Evolutionary conservation across 2,329 filamentous ascomycete genomes (phyloP).

Genomic region (Metarhizium rileyi): DNA sequence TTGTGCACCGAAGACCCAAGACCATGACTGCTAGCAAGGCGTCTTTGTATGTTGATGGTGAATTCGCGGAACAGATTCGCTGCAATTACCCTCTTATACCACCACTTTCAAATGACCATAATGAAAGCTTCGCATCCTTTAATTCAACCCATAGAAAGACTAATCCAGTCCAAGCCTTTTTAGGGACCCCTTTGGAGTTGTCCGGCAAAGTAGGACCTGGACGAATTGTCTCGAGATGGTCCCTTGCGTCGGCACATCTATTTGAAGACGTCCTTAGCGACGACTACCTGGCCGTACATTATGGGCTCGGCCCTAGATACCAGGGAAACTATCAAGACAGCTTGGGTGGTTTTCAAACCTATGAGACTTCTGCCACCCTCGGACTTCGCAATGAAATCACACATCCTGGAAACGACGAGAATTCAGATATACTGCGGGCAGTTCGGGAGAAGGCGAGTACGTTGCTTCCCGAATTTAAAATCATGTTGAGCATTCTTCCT

Average conservation of each 20-base stretch:
- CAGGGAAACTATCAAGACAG: constrained; percentile 96
- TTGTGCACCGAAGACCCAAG: constrained; percentile 75
- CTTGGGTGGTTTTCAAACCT: constrained; percentile 91
- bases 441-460: constrained; percentile 77
- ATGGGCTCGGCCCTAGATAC: constrained; percentile 81
- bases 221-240: constrained; percentile 72
- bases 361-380: constrained; percentile 81
- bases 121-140: constrained; percentile 62
- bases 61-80: constrained; percentile 87
- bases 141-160: constrained; percentile 46
- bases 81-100: constrained; percentile 78
- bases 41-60: constrained; percentile 82
- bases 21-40: constrained; percentile 70
- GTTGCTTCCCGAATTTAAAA: constrained; percentile 69
- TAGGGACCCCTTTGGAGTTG: constrained; percentile 85
- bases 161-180: constrained; percentile 76
- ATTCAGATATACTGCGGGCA: constrained; percentile 82
- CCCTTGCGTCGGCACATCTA: constrained; percentile 78
- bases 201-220: constrained; percentile 66
- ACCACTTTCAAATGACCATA: constrained; percentile 49
- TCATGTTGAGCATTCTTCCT: constrained; percentile 76
- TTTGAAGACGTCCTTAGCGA: constrained; percentile 84
- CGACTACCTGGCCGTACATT: constrained; percentile 84
- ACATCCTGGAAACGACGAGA: constrained; percentile 80
- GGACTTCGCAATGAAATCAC: constrained; percentile 87